phyloP scores from a whole-genome alignment of 2,329 filamentous ascomycete genomes.

The Cladosporium sp. region DNA sequence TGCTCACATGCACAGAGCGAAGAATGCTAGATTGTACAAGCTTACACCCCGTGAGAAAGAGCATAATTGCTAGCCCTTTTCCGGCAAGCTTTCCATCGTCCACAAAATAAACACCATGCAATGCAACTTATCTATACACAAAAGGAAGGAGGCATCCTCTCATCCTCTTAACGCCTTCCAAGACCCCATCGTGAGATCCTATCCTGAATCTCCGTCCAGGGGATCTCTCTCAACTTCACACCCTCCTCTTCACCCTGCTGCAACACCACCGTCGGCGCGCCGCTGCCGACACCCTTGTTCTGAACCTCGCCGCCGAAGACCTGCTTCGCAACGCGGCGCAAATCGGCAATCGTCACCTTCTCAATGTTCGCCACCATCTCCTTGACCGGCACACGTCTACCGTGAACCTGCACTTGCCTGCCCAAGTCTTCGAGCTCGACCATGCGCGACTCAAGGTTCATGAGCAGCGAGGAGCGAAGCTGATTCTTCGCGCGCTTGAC shows the following conservation, averaged over 20 bases:
- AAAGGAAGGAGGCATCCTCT: neutral
- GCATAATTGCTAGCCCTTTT: too few species aligned
- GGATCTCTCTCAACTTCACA: conserved; percentile 62
- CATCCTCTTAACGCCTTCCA: conserved; percentile 53
- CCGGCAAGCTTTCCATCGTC: neutral
- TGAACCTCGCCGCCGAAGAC: conserved; percentile 73
- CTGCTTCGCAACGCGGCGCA: conserved; percentile 72
- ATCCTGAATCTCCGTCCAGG: conserved; percentile 87
- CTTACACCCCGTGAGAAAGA: neutral
- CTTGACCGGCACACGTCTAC: conserved; percentile 80
- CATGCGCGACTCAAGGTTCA: conserved; percentile 97
- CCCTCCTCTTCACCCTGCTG: conserved; percentile 81
- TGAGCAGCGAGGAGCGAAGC: conserved; percentile 79
- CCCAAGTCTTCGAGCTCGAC: conserved; percentile 96
- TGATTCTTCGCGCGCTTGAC: conserved; percentile 96
- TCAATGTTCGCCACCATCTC: conserved; percentile 93
- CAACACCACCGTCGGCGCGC: conserved; percentile 87
- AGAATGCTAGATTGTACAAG: neutral
- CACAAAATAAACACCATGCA: neutral
- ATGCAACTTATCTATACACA: conserved; percentile 3
- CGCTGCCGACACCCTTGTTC: conserved; percentile 74
- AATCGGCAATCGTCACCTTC: conserved; percentile 70
- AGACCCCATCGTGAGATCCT: conserved; percentile 79
- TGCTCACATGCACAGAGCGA: neutral
- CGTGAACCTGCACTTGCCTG: conserved; percentile 93